Percentiles rank a stretch among this genome's conserved stretches.
phyloP scores from a whole-genome alignment of 192 early-diverging fungal species.

The Backusella sp. region DNA sequence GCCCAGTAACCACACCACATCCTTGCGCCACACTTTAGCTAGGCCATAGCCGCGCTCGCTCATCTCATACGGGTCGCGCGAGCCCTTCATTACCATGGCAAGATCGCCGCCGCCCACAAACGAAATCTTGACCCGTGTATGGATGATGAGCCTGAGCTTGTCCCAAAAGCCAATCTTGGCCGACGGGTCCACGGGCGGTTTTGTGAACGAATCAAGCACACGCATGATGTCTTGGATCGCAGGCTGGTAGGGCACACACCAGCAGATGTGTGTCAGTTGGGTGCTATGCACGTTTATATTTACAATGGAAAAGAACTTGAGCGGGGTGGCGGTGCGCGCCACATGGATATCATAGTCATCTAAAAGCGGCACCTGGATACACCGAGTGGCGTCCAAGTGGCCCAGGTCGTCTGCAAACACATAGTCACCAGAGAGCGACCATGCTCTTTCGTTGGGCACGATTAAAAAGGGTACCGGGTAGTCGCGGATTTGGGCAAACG shows the following conservation, averaged over 20 bases:
- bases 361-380: conserved; percentile 6
- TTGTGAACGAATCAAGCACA: conserved; percentile 36
- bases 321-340: conserved; percentile 34
- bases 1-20: conserved; percentile 35
- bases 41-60: conserved; percentile 37
- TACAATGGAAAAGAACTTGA: conserved; percentile 45
- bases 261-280: conserved; percentile 21
- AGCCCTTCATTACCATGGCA: conserved; percentile 37
- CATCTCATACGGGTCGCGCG: conserved; percentile 42
- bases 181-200: conserved; percentile 43
- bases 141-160: conserved; percentile 42
- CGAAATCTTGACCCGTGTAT: conserved; percentile 32
- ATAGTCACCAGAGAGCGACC: conserved; percentile 38
- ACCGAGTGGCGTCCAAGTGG: conserved; percentile 25
- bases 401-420: conserved; percentile 43
- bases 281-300: conserved; percentile 33
- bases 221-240: conserved; percentile 37
- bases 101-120: conserved; percentile 39
- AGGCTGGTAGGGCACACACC: conserved; percentile 41
- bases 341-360: conserved; percentile 23
- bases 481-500: conserved; percentile 40
- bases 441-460: conserved; percentile 35
- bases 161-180: conserved; percentile 45
- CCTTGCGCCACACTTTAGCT: conserved; percentile 36
- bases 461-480: conserved; percentile 42